Evolutionary conservation across 257 asterid genomes (phyloP).

Genomic region (Linaria vulgaris): DNA sequence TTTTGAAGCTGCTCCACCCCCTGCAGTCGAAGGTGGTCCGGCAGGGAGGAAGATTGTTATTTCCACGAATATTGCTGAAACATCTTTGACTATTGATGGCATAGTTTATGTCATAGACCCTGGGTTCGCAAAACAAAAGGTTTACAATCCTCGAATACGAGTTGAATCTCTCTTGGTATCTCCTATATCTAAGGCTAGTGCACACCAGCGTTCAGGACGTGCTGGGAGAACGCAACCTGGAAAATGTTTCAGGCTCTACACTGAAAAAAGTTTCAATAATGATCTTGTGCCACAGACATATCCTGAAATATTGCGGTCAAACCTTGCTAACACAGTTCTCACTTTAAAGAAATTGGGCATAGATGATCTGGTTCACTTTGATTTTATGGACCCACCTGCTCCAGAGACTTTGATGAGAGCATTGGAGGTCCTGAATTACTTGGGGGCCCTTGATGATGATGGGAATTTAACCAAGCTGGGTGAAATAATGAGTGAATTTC

Average conservation of each 20-base stretch:
- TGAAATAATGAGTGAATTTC: conserved; percentile 91
- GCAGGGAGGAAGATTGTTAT: conserved; percentile 96
- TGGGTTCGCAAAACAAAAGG: conserved; percentile 91
- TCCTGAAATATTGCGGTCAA: conserved; percentile 89
- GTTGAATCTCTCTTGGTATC: conserved; percentile 96
- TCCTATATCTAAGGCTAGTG: conserved; percentile 98
- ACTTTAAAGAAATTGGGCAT: conserved; percentile 91
- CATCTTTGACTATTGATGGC: conserved; percentile 96
- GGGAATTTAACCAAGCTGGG: conserved; percentile 91
- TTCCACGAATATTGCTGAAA: conserved; percentile 95
- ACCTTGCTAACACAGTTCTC: conserved; percentile 88
- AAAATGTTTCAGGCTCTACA: conserved; percentile 92
- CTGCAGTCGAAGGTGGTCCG: conserved; percentile 78
- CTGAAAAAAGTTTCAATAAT: conserved; percentile 77
- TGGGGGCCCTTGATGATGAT: conserved; percentile 94
- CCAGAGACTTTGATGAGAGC: conserved; percentile 98
- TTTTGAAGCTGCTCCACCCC: conserved; percentile 96
- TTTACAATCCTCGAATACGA: conserved; percentile 88
- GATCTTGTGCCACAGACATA: conserved; percentile 95
- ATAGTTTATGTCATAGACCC: conserved; percentile 97
- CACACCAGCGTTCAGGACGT: conserved; percentile 97
- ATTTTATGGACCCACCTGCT: conserved; percentile 99
- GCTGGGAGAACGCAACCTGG: conserved; percentile 99
- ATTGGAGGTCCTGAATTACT: conserved; percentile 86
- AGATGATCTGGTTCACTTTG: conserved; percentile 91